Evolutionary conservation across 2,329 filamentous ascomycete genomes (phyloP).

Genomic region (Aspergillus tamarii): DNA sequence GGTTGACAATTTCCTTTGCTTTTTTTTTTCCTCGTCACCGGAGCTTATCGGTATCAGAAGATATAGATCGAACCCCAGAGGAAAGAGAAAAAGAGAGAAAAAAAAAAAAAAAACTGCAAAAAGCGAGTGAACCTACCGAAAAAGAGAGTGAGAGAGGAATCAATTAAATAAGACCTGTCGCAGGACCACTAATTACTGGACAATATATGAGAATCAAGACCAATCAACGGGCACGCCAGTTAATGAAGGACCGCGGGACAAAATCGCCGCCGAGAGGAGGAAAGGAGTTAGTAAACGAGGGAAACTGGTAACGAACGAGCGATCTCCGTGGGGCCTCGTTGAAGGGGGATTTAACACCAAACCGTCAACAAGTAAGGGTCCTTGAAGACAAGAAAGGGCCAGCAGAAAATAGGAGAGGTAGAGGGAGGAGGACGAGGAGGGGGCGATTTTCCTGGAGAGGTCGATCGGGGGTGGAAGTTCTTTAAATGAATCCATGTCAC

Average conservation of each 20-base stretch:
- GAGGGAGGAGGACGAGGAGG: slow-evolving; percentile 5
- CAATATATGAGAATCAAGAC: neutral
- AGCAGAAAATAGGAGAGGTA: slow-evolving; percentile 5
- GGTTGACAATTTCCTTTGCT: neutral
- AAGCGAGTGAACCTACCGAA: slow-evolving; percentile 8
- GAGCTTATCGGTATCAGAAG: neutral
- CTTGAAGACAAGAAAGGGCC: slow-evolving; percentile 6
- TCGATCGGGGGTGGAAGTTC: neutral
- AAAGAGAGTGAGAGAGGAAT: neutral
- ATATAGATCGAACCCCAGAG: neutral
- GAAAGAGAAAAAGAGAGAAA: neutral
- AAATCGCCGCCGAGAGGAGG: neutral
- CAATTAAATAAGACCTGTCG: neutral
- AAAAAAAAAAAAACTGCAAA: neutral
- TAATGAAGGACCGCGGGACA: slow-evolving; percentile 21
- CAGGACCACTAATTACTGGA: slow-evolving; percentile 1
- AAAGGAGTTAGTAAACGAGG: neutral
- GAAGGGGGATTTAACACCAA: neutral
- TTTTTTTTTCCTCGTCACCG: neutral
- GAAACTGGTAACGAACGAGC: neutral
- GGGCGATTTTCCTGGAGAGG: neutral
- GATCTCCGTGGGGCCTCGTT: neutral
- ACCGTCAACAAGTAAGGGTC: neutral
- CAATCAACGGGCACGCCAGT: slow-evolving; percentile 18
- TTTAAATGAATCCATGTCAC: slow-evolving; percentile 1